Conservation (phyloP, 371 early-diverging fungal species). For the Dichotomocladium elegans region DNA sequence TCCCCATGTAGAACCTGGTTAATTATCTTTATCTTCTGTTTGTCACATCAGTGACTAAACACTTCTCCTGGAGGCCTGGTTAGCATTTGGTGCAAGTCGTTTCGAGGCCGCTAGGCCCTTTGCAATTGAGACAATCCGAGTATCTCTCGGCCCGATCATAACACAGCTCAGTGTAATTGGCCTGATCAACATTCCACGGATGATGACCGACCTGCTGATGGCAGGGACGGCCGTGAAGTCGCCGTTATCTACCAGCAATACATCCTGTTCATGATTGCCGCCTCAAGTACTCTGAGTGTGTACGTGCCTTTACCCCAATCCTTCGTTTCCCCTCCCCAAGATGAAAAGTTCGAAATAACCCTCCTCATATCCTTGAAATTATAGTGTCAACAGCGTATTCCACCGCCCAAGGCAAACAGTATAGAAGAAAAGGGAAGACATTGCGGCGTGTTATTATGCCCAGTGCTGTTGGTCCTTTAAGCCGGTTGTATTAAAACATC, state of each 20-base stretch:
- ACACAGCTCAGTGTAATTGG: constrained; percentile 84
- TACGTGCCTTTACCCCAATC: too few species aligned
- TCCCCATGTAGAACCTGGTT: too few species aligned
- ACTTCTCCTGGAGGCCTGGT: constrained; percentile 67
- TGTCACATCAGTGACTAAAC: constrained; percentile 45
- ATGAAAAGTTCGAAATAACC: too few species aligned
- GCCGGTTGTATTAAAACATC: too few species aligned
- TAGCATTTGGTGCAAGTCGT: constrained; percentile 78
- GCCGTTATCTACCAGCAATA: constrained; percentile 83
- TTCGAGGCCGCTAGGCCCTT: constrained; percentile 82
- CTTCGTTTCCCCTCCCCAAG: too few species aligned
- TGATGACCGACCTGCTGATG: constrained; percentile 89
- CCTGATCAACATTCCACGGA: constrained; percentile 85
- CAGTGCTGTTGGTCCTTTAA: too few species aligned
- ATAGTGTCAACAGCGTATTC: too few species aligned
- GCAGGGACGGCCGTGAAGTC: constrained; percentile 77
- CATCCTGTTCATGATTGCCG: constrained; percentile 81
- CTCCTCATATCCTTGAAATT: too few species aligned
- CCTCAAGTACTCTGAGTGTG: constrained; percentile 66
- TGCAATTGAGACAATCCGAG: constrained; percentile 67
- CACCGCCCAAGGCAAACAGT: too few species aligned
- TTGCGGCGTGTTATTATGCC: too few species aligned
- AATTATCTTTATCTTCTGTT: too few species aligned
- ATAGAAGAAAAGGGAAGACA: too few species aligned
- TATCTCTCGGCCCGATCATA: constrained; percentile 77